These are phyloP conservation scores for Apostasia shenzhenica DNA, from an alignment of 106 monocot species.

Conservation along the genomic window DNA sequence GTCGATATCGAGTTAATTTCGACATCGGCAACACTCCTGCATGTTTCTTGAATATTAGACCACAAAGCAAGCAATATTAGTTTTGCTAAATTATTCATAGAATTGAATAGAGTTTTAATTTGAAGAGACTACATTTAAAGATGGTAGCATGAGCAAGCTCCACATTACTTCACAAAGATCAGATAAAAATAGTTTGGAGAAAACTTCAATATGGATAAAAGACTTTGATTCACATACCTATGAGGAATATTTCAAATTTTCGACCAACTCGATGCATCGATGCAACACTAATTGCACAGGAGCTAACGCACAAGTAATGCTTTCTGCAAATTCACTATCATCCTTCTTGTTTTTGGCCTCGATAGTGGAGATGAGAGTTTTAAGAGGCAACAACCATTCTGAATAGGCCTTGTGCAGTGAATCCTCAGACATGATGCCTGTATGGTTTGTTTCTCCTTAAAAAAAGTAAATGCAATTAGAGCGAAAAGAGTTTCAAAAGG, in stretches of 20 bases:
- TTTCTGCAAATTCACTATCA: slow-evolving; percentile 21
- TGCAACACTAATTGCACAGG: slow-evolving; percentile 71
- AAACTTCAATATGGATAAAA: no score
- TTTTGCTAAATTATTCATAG: no score
- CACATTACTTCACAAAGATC: no score
- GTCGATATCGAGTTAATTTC: no score
- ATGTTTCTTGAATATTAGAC: no score
- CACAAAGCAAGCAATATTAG: no score
- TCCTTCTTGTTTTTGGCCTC: slow-evolving; percentile 39
- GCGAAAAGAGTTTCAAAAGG: not conserved
- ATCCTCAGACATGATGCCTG: slow-evolving; percentile 32
- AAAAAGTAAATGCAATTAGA: not conserved
- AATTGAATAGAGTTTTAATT: no score
- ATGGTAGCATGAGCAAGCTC: no score
- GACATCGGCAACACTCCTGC: no score
- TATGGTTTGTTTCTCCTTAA: slow-evolving; percentile 46
- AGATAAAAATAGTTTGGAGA: no score
- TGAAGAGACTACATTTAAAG: no score
- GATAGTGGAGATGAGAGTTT: slow-evolving; percentile 45
- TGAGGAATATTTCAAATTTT: slow-evolving; percentile 15
- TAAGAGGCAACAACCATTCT: slow-evolving; percentile 89
- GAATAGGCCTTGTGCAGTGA: slow-evolving; percentile 45
- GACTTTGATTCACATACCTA: no score
- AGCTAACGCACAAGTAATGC: slow-evolving; percentile 51
- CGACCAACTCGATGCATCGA: slow-evolving; percentile 86